Base-by-base conservation (phyloP, 2,329 filamentous ascomycete genomes). In the Lasiodiplodia hormozganensis region DNA sequence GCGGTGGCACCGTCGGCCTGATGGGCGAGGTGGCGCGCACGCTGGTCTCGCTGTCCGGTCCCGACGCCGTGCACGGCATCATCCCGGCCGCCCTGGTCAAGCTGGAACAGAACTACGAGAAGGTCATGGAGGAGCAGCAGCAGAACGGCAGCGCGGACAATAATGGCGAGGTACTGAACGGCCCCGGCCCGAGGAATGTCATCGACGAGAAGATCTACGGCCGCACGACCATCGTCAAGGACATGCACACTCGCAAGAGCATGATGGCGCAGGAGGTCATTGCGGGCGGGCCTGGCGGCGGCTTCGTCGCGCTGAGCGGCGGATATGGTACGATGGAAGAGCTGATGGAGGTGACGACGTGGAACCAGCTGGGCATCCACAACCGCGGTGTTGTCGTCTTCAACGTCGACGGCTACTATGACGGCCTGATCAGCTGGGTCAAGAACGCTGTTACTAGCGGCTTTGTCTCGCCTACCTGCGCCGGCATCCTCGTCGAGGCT, bases 291-390 rank as follows among this genome's bases (percentile, higher is more conserved):
- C 89, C 90, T 0, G 95, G 95, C 0, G 91, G 89, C 68, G 95
- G 95, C 14, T 99, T 99, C 82, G 89, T 99, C 51, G 94, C 94
- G 34, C 83, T 99, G 69, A 89, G 88, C 67, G 95, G 95, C 53
- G 96, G 96, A 0, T 99, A 95, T 80, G 96, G 96, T 23, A 99
- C 96, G 2, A 87, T 98, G 78, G 96, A 99, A 36, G 96, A 99
- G 85, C 86, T 99, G 77, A 94, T 97, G 80, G 93, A 96, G 83
- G 89, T 93, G 2, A 90, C 89, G 31, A 96, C 93, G 12, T 99
- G 96, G 94, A 98, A 97, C 80, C 96, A 98, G 83, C 82, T 99
- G 62, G 95, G 96, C 0, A 98, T 99, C 72, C 96, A 98, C 81
- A 86, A 85, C 73, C 85, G 87, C 62, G 92, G 91, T 3, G 89